Conservation (phyloP, 2,329 filamentous ascomycete species). For the Aspergillus eucalypticola region DNA sequence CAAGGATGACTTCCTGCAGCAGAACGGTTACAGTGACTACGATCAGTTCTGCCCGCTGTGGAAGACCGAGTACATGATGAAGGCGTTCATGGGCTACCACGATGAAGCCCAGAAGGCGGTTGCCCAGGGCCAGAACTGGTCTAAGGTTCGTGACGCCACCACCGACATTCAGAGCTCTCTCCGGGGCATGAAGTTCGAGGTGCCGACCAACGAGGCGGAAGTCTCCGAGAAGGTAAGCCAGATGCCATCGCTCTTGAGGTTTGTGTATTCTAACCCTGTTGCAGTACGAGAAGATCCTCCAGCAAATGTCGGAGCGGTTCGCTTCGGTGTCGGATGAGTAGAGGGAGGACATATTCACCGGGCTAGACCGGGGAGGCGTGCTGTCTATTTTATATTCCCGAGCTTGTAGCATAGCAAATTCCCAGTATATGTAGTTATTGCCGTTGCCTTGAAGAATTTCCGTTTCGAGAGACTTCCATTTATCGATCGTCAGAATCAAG, state of each 20-base stretch:
- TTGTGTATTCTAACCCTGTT: conserved; percentile 40
- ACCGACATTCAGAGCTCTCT: conserved; percentile 81
- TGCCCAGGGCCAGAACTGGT: conserved; percentile 85
- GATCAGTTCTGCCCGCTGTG: conserved; percentile 99
- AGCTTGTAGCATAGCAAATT: conserved; percentile 39
- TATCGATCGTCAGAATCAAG: neutral
- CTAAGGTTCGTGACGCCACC: conserved; percentile 88
- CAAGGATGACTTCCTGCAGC: conserved; percentile 98
- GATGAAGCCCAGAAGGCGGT: conserved; percentile 97
- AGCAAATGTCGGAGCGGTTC: conserved; percentile 96
- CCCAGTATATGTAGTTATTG: conserved; percentile 37
- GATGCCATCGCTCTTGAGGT: neutral
- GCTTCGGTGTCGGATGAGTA: conserved; percentile 95
- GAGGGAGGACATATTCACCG: conserved; percentile 13
- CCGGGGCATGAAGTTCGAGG: conserved; percentile 94
- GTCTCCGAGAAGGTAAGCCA: conserved; percentile 76
- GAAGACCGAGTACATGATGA: conserved; percentile 99
- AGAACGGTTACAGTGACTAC: conserved; percentile 98
- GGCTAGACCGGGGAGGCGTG: neutral
- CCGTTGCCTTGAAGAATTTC: conserved; percentile 5
- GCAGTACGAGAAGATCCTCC: conserved; percentile 87
- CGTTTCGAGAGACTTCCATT: conserved; percentile 1
- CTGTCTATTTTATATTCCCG: conserved; percentile 21
- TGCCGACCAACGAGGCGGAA: conserved; percentile 78
- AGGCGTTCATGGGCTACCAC: conserved; percentile 96